Conservation (phyloP, 352 stramenopile genomes). For the Lagenidium giganteum region DNA sequence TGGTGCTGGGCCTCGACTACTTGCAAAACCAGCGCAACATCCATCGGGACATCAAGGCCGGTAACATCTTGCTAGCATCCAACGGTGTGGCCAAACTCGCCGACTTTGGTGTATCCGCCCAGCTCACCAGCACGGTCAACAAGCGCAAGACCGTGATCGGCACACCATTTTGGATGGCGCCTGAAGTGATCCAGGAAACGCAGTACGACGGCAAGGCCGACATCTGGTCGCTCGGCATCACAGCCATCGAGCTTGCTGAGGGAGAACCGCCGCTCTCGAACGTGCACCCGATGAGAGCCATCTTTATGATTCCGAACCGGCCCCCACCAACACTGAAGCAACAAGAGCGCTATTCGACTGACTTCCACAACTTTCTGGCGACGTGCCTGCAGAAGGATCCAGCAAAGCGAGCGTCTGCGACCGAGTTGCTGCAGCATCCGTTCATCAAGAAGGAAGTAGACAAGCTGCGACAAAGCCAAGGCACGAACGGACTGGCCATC, state of each 20-base stretch:
- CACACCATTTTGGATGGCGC: constrained; percentile 91
- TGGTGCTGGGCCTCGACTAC: constrained; percentile 69
- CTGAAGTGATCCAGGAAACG: constrained; percentile 87
- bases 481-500: constrained; percentile 34
- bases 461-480: constrained; percentile 24
- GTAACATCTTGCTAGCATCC: constrained; percentile 74
- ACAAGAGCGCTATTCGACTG: constrained; percentile 31
- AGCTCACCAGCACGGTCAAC: constrained; percentile 86
- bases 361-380: constrained; percentile 55
- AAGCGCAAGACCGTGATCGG: constrained; percentile 89
- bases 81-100: constrained; percentile 78
- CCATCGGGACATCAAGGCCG: constrained; percentile 87
- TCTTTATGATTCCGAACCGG: constrained; percentile 77
- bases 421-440: constrained; percentile 45
- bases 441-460: constrained; percentile 64
- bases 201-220: constrained; percentile 82
- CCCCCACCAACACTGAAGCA: constrained; percentile 44
- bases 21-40: constrained; percentile 77
- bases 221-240: constrained; percentile 86
- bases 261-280: constrained; percentile 78
- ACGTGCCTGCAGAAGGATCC: constrained; percentile 68
- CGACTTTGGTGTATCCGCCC: constrained; percentile 89
- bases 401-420: constrained; percentile 33
- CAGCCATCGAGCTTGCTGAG: constrained; percentile 86
- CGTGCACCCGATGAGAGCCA: constrained; percentile 85